Evolutionary conservation across 306 rosid genomes (phyloP).

Genomic region (Delonix regia): DNA sequence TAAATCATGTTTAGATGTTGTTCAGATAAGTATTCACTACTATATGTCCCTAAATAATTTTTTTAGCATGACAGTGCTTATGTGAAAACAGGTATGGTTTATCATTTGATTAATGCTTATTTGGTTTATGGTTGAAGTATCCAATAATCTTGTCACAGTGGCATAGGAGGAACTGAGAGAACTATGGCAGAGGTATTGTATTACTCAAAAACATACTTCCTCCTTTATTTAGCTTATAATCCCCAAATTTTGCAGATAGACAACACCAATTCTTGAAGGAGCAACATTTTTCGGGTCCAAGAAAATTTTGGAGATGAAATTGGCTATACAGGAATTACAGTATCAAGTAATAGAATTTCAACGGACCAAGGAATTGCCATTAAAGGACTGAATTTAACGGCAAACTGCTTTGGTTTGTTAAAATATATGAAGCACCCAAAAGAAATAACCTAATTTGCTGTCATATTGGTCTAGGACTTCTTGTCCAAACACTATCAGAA

Average conservation of each 20-base stretch:
- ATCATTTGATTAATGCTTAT: neutral
- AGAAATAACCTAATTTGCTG: conserved; percentile 6
- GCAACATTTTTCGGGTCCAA: neutral
- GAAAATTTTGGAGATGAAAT: neutral
- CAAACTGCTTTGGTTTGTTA: conserved; percentile 21
- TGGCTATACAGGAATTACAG: neutral
- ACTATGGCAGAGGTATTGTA: conserved; percentile 56
- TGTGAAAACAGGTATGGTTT: neutral
- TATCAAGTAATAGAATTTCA: neutral
- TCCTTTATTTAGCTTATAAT: conserved; percentile 21
- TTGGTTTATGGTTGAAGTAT: neutral
- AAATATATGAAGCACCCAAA: neutral
- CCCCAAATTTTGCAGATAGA: conserved; percentile 61
- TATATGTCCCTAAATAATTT: too few species aligned
- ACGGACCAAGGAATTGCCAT: conserved; percentile 42
- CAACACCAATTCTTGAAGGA: conserved; percentile 54
- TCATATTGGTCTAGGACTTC: neutral
- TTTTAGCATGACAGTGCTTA: neutral
- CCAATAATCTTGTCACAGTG: conserved; percentile 71
- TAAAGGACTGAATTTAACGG: neutral
- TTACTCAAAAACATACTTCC: neutral
- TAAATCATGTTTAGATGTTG: too few species aligned
- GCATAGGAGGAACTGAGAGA: conserved; percentile 70
- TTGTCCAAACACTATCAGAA: neutral
- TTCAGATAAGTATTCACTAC: too few species aligned